These are phyloP conservation scores for Remersonia thermophila DNA, from an alignment of 2,329 filamentous ascomycete genomes.

Conservation along the genomic window DNA sequence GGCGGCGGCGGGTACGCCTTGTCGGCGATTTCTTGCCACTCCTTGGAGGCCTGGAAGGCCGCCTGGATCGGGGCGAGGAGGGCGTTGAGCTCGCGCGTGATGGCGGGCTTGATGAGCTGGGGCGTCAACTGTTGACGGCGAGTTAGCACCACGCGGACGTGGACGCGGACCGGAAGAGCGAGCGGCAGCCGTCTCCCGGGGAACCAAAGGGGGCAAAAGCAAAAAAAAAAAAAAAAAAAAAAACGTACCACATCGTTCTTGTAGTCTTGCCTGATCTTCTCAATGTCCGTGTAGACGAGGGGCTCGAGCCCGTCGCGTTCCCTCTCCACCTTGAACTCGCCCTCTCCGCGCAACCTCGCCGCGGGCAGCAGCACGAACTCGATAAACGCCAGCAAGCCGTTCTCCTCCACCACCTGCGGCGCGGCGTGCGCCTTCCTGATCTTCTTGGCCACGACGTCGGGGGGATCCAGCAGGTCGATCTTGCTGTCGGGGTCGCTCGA, in stretches of 20 bases:
- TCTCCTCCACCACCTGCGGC: constrained; percentile 66
- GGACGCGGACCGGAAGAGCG: too few species aligned
- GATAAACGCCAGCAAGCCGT: constrained; percentile 76
- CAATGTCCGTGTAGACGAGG: constrained; percentile 65
- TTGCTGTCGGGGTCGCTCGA: constrained; percentile 69
- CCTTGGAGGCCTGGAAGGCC: constrained; percentile 55
- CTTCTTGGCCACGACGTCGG: constrained; percentile 68
- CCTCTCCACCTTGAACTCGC: constrained; percentile 57
- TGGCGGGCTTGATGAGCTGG: constrained; percentile 76
- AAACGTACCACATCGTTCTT: constrained; percentile 55
- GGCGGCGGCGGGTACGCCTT: constrained; percentile 73
- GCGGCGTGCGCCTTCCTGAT: constrained; percentile 72
- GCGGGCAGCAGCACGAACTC: constrained; percentile 79
- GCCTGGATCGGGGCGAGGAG: constrained; percentile 68
- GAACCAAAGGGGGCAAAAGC: too few species aligned
- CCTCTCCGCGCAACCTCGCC: constrained; percentile 46
- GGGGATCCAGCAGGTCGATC: constrained; percentile 78
- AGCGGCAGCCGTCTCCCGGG: too few species aligned
- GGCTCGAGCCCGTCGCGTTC: constrained; percentile 55
- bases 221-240: not conserved
- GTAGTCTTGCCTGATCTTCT: constrained; percentile 70
- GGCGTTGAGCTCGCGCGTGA: constrained; percentile 58
- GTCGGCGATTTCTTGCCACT: constrained; percentile 68
- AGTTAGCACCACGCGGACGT: too few species aligned
- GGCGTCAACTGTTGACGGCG: constrained; percentile 70